Evolutionary conservation across 139 green algal genomes (phyloP), one percentile per base, ranked within the genome.

Genomic region (Asterochloris erici): DNA sequence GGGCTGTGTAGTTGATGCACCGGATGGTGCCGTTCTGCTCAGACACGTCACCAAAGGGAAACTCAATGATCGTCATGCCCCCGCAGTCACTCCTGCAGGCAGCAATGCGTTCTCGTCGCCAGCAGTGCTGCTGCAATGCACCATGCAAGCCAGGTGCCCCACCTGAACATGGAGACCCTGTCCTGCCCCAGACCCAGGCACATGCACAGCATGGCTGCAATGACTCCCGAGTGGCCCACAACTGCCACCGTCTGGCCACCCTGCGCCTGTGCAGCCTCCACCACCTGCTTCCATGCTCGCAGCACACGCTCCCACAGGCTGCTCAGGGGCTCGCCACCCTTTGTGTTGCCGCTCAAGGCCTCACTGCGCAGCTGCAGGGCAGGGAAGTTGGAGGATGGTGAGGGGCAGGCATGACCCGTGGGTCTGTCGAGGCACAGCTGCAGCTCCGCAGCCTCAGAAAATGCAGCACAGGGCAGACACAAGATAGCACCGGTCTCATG

Each of bases 1-100:
- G 88, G 14, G 91, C 91, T 27, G 90, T 91, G 79, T 91, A 92
- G 82, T 93, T 94, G 73, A 88, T 80, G 70, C 89, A 92, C 66
- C 84, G 38, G 26, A 92, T 82, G 23, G 84, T 82, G 14, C 73
- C 76, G 9, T 66, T 77, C 9, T 23, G 66, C 60, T 68, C 60
- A 0, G 68, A 82, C 16, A 63, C 89, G 68, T 91, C 89, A 38
- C 19, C 23, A 15, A 61, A 38, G 15, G 92, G 92, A 77, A 95
- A 95, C 47, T 95, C 92, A 1, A 95, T 86, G 2, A 95, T 85
- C n/a, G 87, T 94, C 24, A 95, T 82, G 24, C 92, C 86, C 60
- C 90, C 91, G 68, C 83, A 68, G 26, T 74, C 85, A 16, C 69
- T 68, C 68, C 14, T 29, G 38, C 38, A 54, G 6, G 38, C 38